Base-by-base conservation (phyloP, 805 yeast species). In the Yarrowia keelungensis region DNA sequence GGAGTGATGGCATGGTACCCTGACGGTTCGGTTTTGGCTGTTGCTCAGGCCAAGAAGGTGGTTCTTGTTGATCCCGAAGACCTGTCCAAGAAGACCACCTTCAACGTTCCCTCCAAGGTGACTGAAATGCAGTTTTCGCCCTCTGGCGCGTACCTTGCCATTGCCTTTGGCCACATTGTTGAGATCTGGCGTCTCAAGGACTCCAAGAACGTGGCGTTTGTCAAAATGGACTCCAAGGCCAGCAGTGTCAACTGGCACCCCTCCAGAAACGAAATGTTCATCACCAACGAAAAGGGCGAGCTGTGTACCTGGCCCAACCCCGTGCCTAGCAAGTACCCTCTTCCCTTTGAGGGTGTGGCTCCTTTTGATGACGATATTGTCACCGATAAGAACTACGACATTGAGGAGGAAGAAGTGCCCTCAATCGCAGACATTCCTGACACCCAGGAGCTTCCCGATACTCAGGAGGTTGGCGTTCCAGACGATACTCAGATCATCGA, bases 21-120 rank as follows among this genome's bases (percentile, higher is more conserved):
- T 1, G 81, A 83, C 67, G 97, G 97, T 16, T 85, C 85, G 67
- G 76, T 81, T n/a, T 80, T 92, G 59, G 91, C 92, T 1, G 74
- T 91, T 19, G 92, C 97, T 1, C 73, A 74, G 41, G 76, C 75
- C 15, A 69, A 79, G 19, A 75, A 74, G 2, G 70, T 79, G 3
- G 71, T 74, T 46, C 69, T 76, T 22, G 56, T 74, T 4, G 72
- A 71, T 39, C 10, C 35, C 14, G 51, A 41, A 1, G 36, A 45
- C 9, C 42, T 43, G 12, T 11, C 26, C 42, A 43, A 59, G 32
- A 16, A 19, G 14, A 35, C 32, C 35, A 69, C 72, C 39, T 75
- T 47, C 32, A 36, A 51, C 16, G 16, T 38, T 2, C 46, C 56
- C 19, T 19, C 38, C 16, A 66, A 66, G 42, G 42, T 16, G 16